A percentile compares a stretch with the other conserved stretches of the same genome.
Evolutionary conservation across 345 rosid species (phyloP).

Genomic region (Sisymbrium altissimum): DNA sequence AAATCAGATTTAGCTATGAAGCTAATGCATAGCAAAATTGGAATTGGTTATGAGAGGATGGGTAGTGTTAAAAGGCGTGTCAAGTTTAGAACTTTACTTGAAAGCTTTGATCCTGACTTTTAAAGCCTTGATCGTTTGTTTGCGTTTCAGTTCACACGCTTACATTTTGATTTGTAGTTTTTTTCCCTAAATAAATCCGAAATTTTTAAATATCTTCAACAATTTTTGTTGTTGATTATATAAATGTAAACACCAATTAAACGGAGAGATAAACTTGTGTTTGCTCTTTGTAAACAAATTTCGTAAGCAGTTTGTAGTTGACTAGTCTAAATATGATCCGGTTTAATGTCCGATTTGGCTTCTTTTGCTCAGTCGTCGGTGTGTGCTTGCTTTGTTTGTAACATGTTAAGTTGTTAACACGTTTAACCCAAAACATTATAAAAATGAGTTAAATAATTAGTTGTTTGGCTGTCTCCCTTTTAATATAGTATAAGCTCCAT

Average conservation of each 20-base stretch:
- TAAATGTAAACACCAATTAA: background rate
- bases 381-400: background rate
- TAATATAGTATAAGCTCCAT: background rate
- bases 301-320: no score
- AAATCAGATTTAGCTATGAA: conserved; percentile 76
- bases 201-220: background rate
- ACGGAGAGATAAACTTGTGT: no score
- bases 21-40: conserved; percentile 87
- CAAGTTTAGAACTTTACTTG: conserved; percentile 63
- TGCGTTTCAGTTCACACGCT: no score
- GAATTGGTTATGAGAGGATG: conserved; percentile 75
- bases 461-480: background rate
- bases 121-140: background rate
- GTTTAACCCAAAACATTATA: background rate
- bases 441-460: background rate
- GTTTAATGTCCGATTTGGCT: background rate
- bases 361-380: background rate
- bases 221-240: background rate
- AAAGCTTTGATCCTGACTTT: conserved; percentile 8
- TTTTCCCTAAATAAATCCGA: no score
- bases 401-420: conserved; percentile 11
- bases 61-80: conserved; percentile 73
- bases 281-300: no score
- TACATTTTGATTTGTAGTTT: no score
- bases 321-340: background rate